Evolutionary conservation across 2,329 filamentous ascomycete genomes (phyloP).

Genomic region (Apiospora sp.): DNA sequence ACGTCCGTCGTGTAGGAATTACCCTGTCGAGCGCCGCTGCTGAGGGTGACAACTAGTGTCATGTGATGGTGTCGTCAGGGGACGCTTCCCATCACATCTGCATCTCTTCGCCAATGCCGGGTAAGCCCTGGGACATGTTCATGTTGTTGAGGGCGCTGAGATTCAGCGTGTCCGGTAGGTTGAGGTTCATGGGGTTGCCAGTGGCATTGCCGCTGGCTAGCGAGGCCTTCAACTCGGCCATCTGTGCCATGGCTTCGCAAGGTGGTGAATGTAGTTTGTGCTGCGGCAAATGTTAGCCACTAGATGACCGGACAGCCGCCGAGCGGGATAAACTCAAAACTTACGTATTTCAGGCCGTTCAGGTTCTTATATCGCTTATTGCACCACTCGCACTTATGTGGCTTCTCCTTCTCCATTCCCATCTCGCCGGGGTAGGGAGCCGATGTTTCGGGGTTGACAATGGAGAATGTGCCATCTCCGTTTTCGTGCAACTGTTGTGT

Average conservation of each 20-base stretch:
- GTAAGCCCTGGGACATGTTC: slow-evolving; percentile 52
- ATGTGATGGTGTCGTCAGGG: slow-evolving; percentile 5
- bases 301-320: slow-evolving; percentile 6
- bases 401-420: slow-evolving; percentile 99
- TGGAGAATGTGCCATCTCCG: slow-evolving; percentile 95
- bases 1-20: background rate
- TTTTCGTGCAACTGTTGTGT: slow-evolving; percentile 98
- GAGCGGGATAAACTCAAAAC: slow-evolving; percentile 39
- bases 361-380: slow-evolving; percentile 99
- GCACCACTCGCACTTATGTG: slow-evolving; percentile 95
- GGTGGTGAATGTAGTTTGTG: slow-evolving; percentile 84
- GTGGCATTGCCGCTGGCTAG: slow-evolving; percentile 37
- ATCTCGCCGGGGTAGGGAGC: slow-evolving; percentile 93
- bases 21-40: background rate
- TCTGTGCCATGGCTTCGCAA: slow-evolving; percentile 82
- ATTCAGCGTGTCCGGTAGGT: slow-evolving; percentile 10
- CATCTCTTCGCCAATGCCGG: slow-evolving; percentile 63
- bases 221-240: slow-evolving; percentile 51
- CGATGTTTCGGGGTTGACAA: slow-evolving; percentile 95
- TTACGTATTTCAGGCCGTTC: slow-evolving; percentile 94
- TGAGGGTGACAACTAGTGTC: slow-evolving; percentile 21
- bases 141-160: slow-evolving; percentile 29
- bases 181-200: slow-evolving; percentile 35
- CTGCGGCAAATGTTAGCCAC: slow-evolving; percentile 44
- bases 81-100: slow-evolving; percentile 42